Evolutionary conservation across 1,284 basidiomycete genomes (phyloP).

Genomic region (Bjerkandera adusta): DNA sequence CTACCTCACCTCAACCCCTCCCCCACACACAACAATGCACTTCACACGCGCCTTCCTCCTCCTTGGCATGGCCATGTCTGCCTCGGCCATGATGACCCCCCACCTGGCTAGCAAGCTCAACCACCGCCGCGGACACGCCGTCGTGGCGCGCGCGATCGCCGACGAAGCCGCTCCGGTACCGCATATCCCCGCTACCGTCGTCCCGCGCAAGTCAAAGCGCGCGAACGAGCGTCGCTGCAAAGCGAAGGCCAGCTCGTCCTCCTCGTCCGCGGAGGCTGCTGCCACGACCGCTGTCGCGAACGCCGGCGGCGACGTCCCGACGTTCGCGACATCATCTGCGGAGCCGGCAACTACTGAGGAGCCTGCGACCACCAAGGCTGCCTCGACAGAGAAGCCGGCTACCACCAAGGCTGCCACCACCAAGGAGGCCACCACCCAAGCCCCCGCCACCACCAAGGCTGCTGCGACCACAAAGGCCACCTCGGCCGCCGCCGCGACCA

Average conservation of each 20-base stretch:
- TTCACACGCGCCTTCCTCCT: constrained; percentile 43
- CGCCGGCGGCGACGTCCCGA: constrained; percentile 10
- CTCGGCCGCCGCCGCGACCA: constrained; percentile 20
- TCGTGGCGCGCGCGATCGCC: constrained; percentile 35
- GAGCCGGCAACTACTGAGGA: too few relatives aligned
- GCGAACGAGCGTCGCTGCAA: constrained; percentile 26
- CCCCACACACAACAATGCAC: constrained; percentile 12
- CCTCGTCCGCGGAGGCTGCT: too few relatives aligned
- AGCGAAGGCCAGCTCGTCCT: too few relatives aligned
- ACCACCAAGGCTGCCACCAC: too few relatives aligned
- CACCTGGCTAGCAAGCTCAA: constrained; percentile 36
- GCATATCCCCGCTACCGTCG: constrained; percentile 23
- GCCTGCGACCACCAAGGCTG: too few relatives aligned
- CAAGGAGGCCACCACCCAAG: constrained; percentile 9
- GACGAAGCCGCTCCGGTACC: constrained; percentile 30
- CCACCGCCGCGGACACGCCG: constrained; percentile 33
- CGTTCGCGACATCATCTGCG: neutral
- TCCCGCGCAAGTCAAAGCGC: constrained; percentile 28
- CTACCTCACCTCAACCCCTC: constrained; percentile 2
- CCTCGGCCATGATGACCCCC: constrained; percentile 44
- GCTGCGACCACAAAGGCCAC: constrained; percentile 22
- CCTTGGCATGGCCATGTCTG: constrained; percentile 42
- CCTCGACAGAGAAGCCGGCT: too few relatives aligned
- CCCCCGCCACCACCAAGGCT: constrained; percentile 17
- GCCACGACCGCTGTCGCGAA: constrained; percentile 25